phyloP scores from a whole-genome alignment of 495 filamentous ascomycete genomes.

The Venustampulla echinocandica region DNA sequence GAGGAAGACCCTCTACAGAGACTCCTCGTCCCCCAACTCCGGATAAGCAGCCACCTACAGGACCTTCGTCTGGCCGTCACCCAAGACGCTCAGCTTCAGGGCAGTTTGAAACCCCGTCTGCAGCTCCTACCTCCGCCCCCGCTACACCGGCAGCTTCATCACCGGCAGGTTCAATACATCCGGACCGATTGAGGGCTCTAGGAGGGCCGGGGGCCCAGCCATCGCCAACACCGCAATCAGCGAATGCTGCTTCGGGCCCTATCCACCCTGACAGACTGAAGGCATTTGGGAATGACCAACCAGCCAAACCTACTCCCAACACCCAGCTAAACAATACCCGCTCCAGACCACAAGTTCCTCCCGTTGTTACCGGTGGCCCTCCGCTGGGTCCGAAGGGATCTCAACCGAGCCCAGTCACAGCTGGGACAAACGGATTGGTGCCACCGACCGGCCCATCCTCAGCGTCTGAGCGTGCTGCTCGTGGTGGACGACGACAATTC shows the following conservation, averaged over 20 bases:
- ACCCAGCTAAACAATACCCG: constrained; percentile 18
- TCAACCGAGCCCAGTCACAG: constrained; percentile 17
- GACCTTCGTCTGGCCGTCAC: constrained; percentile 18
- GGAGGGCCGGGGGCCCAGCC: too few species aligned
- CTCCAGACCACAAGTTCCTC: constrained; percentile 24
- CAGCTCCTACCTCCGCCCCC: constrained; percentile 19
- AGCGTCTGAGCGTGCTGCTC: constrained; percentile 34
- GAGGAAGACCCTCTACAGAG: constrained; percentile 6
- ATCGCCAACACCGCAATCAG: background rate
- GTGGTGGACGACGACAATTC: constrained; percentile 34
- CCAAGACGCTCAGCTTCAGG: constrained; percentile 16
- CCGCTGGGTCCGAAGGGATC: constrained; percentile 25
- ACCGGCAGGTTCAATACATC: too few species aligned
- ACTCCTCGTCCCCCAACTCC: constrained; percentile 20
- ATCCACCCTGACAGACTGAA: constrained; percentile 27
- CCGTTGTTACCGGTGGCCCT: constrained; percentile 28
- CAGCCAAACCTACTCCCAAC: constrained; percentile 11
- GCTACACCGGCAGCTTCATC: constrained; percentile 20
- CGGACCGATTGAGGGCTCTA: too few species aligned
- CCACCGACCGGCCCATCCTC: constrained; percentile 42
- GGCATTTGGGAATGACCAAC: constrained; percentile 10
- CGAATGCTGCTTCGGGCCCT: constrained; percentile 11
- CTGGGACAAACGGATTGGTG: constrained; percentile 26
- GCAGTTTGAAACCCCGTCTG: constrained; percentile 23
- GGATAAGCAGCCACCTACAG: constrained; percentile 23